Evolutionary conservation across 768 basidiomycete genomes (phyloP), one percentile per base, ranked within the genome.

Genomic region (Podaxis sp.): DNA sequence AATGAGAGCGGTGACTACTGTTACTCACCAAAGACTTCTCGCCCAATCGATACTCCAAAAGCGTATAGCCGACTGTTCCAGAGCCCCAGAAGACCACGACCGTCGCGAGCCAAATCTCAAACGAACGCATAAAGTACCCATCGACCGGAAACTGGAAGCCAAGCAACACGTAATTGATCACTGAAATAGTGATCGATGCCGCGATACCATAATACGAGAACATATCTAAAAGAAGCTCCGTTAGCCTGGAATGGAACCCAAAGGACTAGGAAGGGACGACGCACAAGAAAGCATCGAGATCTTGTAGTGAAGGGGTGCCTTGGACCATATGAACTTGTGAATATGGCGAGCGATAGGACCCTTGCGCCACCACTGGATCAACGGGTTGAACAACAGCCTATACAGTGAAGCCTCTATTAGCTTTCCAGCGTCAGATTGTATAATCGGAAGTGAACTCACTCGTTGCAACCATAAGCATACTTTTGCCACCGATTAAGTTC

Each of bases 401-500:
- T 73, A 73, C 52, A 56, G 60, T 11, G 17, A 44, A 57, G 26
- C 36, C 52, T 73, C 70, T 74, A n/a, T 33, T 33, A 33, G 8
- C 33, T 33, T 6, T 8, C 70, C 12, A 70, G 66, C 72, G 68
- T 72, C 75, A 33, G 33, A 33, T 9, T 33, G 8, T 0, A 33
- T 75, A 65, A 68, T 70, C 66, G 73, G 66, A 22, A 52, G n/a
- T 59, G 69, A 67, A 73, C 84, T 74, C 63, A 89, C 79, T 81
- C 89, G 79, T 77, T 86, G 76, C 75, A 88, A 78, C 80, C 86
- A 82, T 74, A 87, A 56, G 84, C 74, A 66, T 83, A 84, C 64
- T 95, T 96, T 64, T 95, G 92, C 94, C 94, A 96, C 3, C 94
- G 76, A 68, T 94, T 95, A 52, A 95, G 73, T 71, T 96, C 94